These are phyloP conservation scores for Trametes punicea DNA, from an alignment of 768 basidiomycete species.

Conservation along the genomic window DNA sequence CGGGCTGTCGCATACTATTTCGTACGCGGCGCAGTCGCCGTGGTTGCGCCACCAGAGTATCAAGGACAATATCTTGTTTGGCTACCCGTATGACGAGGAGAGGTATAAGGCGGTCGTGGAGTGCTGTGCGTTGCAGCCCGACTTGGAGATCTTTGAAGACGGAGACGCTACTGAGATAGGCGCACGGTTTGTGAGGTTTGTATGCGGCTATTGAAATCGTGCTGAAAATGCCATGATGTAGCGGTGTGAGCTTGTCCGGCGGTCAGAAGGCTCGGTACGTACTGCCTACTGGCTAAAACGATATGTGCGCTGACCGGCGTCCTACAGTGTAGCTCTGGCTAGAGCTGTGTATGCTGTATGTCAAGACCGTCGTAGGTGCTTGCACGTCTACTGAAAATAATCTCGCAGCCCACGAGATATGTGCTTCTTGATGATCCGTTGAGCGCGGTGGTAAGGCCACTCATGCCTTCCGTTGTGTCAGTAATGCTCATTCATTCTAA, in stretches of 20 bases:
- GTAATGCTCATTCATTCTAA: not conserved
- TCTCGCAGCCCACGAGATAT: constrained; percentile 30
- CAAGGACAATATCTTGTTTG: constrained; percentile 62
- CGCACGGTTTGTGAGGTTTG: constrained; percentile 41
- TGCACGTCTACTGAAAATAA: not conserved
- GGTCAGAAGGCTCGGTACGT: constrained; percentile 76
- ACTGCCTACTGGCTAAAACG: not conserved
- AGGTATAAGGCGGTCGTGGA: constrained; percentile 77
- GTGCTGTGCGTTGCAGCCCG: constrained; percentile 77
- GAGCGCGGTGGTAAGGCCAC: constrained; percentile 66
- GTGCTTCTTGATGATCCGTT: constrained; percentile 80
- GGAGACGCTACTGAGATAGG: constrained; percentile 88
- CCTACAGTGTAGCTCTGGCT: constrained; percentile 70
- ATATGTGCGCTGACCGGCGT: not conserved
- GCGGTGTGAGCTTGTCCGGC: constrained; percentile 74
- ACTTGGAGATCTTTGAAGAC: constrained; percentile 81
- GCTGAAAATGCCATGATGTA: constrained; percentile 22
- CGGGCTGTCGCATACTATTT: constrained; percentile 52
- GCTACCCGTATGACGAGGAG: constrained; percentile 54
- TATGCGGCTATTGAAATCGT: not conserved
- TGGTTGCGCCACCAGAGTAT: constrained; percentile 48
- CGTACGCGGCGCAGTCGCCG: constrained; percentile 49
- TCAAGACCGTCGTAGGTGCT: constrained; percentile 18
- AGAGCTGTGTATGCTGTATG: constrained; percentile 73
- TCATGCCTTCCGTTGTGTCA: not conserved